These are phyloP conservation scores for Penicillium cataractarum DNA, from an alignment of 495 filamentous ascomycete genomes.

Conservation along the genomic window DNA sequence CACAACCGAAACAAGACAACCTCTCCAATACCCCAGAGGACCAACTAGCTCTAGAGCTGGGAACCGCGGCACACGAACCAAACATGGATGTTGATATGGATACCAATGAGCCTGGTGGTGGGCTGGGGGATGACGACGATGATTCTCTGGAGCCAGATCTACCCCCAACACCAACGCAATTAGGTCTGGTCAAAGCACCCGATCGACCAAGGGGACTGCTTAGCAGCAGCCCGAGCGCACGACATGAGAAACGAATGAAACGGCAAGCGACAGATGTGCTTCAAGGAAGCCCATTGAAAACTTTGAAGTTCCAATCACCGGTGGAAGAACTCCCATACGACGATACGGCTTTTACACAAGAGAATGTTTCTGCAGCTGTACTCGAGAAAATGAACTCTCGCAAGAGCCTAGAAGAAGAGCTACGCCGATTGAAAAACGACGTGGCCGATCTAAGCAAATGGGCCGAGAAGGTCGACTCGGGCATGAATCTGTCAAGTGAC, in stretches of 20 bases:
- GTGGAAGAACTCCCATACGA: slow-evolving; percentile 17
- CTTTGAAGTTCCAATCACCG: slow-evolving; percentile 25
- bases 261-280: slow-evolving; percentile 28
- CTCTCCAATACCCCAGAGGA: slow-evolving; percentile 39
- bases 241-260: slow-evolving; percentile 35
- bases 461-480: slow-evolving; percentile 32
- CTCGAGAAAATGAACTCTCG: slow-evolving; percentile 37
- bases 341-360: slow-evolving; percentile 9
- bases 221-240: slow-evolving; percentile 49
- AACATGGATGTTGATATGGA: slow-evolving; percentile 25
- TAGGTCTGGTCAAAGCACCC: slow-evolving; percentile 53
- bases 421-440: slow-evolving; percentile 40
- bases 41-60: slow-evolving; percentile 46
- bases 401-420: slow-evolving; percentile 35
- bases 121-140: slow-evolving; percentile 36
- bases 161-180: slow-evolving; percentile 68
- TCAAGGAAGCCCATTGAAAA: slow-evolving; percentile 39
- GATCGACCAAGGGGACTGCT: slow-evolving; percentile 40
- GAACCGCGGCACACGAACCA: slow-evolving; percentile 35
- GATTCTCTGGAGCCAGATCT: slow-evolving; percentile 65
- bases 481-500: slow-evolving; percentile 22
- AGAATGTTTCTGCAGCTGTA: slow-evolving; percentile 29
- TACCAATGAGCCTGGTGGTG: slow-evolving; percentile 12
- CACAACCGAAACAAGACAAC: slow-evolving; percentile 27
- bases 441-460: slow-evolving; percentile 43